Percentiles rank a stretch among this genome's conserved stretches.
phyloP scores from a whole-genome alignment of 2,329 filamentous ascomycete species.

The Xylariaceae sp. region DNA sequence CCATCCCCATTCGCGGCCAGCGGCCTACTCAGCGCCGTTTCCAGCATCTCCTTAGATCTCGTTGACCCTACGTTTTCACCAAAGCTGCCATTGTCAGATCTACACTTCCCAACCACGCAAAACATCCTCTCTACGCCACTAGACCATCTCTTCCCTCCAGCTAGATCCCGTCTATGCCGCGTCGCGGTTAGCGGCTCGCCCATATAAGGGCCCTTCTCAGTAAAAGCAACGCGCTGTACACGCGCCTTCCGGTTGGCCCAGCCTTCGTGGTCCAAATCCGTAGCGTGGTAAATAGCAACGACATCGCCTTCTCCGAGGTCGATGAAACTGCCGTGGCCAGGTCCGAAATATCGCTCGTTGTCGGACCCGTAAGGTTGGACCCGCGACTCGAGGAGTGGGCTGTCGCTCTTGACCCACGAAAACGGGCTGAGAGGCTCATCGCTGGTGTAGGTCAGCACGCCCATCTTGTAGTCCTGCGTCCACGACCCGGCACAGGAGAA shows the following conservation, averaged over 20 bases:
- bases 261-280: slow-evolving; percentile 26
- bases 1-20: too few relatives aligned
- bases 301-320: slow-evolving; percentile 20
- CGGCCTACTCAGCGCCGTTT: too few relatives aligned
- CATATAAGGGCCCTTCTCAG: slow-evolving; percentile 29
- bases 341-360: slow-evolving; percentile 19
- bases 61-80: slow-evolving; percentile 14
- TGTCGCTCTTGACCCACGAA: slow-evolving; percentile 27
- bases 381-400: slow-evolving; percentile 27
- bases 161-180: slow-evolving; percentile 1
- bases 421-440: slow-evolving; percentile 27
- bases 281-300: slow-evolving; percentile 31
- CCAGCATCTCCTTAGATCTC: too few relatives aligned
- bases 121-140: slow-evolving; percentile 14
- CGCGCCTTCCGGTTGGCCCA: slow-evolving; percentile 29
- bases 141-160: slow-evolving; percentile 10
- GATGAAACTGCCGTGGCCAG: slow-evolving; percentile 31
- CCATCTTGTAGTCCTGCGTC: slow-evolving; percentile 34
- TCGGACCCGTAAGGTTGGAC: slow-evolving; percentile 17
- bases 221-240: slow-evolving; percentile 29
- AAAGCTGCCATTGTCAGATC: neutral
- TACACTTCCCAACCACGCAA: slow-evolving; percentile 1
- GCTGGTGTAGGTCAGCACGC: slow-evolving; percentile 25
- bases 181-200: slow-evolving; percentile 19
- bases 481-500: slow-evolving; percentile 31